Base-by-base conservation (phyloP, 768 basidiomycete species). In the Boletus coccyginus region DNA sequence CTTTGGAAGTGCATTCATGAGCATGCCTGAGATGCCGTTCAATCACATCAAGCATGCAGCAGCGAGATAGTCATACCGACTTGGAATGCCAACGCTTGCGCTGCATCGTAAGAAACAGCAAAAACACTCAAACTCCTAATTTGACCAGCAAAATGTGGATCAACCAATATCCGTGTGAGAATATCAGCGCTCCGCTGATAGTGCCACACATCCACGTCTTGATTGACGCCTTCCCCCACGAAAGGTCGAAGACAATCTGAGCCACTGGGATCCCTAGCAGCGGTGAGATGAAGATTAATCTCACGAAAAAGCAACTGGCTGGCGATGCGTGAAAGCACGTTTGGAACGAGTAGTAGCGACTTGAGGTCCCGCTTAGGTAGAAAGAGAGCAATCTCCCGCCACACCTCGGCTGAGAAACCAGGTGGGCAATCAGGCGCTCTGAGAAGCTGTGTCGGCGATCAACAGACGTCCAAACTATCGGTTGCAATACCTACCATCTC, bases 101-200 rank as follows among this genome's bases (percentile, higher is more conserved):
- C 76, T 51, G 73, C 74, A 35, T 82, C 77, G 32, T 76, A 70
- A 31, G 72, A 71, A 17, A 79, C 75, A 5, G 84, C 83, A 63
- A 81, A 86, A 35, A 90, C 79, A 27, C 80, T 77, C 56, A 89
- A 60, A 16, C 81, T 83, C 61, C 76, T 74, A 41, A 89, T 80
- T 21, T 81, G 78, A 47, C 74, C 72, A 0, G 87, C 84, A 58
- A 88, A 89, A 5, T 74, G 65, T 0, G 76, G 63, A 62, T 89
- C 85, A 14, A 81, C 76, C 46, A 88, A 83, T 53, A 89, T 80
- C 35, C 84, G 76, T 0, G 84, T 85, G 38, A 90, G 75, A 53
- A 90, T 85, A 60, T 88, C 88, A 4, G 87, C 87, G 57, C 80
- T 87, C 17, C 86, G 80, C 57, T 83, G 85, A 31, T 66, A 49